Evolutionary conservation across 2,329 filamentous ascomycete species (phyloP), one percentile per base, ranked within the genome.

Genomic region (Penicillium vulpinum): DNA sequence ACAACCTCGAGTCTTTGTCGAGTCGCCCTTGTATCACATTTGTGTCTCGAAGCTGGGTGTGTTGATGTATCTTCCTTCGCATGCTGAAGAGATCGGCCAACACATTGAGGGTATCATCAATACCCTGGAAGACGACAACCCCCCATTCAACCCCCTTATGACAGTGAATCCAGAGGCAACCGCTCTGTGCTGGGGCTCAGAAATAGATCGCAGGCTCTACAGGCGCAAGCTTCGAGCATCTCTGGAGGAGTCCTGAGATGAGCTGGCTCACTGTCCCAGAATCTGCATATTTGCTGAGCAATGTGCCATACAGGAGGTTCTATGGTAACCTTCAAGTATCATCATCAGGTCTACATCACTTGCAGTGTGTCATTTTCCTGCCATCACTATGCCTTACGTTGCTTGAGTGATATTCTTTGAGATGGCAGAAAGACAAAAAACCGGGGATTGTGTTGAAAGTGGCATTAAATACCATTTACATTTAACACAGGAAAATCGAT

Each of bases 91-190:
- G 66, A 85, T 93, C 66, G 85, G 84, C 58, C 86, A 87, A 3
- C 93, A 97, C 64, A 87, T 99, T 41, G 88, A 95, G 54, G 89
- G 88, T 5, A 88, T 97, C 54, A 85, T 97, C 60, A 82, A 84
- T 7, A 83, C 88, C 0, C 80, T 97, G n/a, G 92, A 97, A 69
- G 92, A 97, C 54, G 91, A 95, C 58, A 83, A 86, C 2, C 91
- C 92, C 0, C 88, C 89, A 0, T 97, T 96, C 69, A 94, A 99
- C 70, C 94, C 94, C 0, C 84, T 93, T 44, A 92, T 90, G 11
- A 84, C 91, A 31, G 91, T 97, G 36, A 88, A 96, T 62, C 89
- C 87, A 0, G 92, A 96, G 67, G 92, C 92, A 2, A 88, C 89
- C 39, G 90, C 87, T 73, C 79, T 97, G 44, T 94, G 88, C 70